Percentiles rank a stretch among this genome's conserved stretches.
Evolutionary conservation across 306 rosid genomes (phyloP).

Genomic region (Prunus mume): DNA sequence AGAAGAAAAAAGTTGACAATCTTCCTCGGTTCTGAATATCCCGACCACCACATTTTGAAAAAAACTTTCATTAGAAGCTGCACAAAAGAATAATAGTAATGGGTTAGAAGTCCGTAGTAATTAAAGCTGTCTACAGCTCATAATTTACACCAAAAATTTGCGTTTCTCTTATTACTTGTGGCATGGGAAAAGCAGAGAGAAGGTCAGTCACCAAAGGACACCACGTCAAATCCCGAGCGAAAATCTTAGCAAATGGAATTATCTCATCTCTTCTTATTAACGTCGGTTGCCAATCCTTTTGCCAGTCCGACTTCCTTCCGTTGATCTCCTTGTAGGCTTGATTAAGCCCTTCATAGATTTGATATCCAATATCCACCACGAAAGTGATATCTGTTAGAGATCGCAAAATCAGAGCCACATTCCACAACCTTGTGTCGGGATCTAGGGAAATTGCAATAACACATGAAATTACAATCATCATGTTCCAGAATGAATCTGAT

Average conservation of each 20-base stretch:
- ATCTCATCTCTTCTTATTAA: no score
- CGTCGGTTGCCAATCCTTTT: no score
- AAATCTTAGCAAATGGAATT: no score
- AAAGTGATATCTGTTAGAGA: conserved; percentile 24
- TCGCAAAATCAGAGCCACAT: conserved; percentile 10
- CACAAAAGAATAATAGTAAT: background rate
- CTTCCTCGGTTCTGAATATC: background rate
- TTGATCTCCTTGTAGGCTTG: background rate
- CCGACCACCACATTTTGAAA: conserved; percentile 11
- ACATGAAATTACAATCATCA: conserved; percentile 24
- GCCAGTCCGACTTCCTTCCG: background rate
- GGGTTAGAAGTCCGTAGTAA: background rate
- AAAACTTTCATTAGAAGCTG: conserved; percentile 6
- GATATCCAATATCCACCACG: conserved; percentile 17
- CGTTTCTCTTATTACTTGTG: conserved; percentile 3
- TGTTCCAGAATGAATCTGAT: conserved; percentile 13
- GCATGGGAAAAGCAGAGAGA: conserved; percentile 33
- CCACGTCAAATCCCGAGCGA: no score
- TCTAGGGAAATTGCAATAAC: conserved; percentile 26
- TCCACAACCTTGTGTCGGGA: background rate
- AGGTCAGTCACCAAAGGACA: conserved; percentile 14
- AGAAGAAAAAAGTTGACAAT: conserved; percentile 13
- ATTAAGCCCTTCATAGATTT: background rate
- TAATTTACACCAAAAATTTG: background rate
- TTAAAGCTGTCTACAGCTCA: background rate